A percentile compares a stretch with the other conserved stretches of the same genome.
Conservation (phyloP, 2,329 filamentous ascomycete genomes). For the Diaporthe sp. region DNA sequence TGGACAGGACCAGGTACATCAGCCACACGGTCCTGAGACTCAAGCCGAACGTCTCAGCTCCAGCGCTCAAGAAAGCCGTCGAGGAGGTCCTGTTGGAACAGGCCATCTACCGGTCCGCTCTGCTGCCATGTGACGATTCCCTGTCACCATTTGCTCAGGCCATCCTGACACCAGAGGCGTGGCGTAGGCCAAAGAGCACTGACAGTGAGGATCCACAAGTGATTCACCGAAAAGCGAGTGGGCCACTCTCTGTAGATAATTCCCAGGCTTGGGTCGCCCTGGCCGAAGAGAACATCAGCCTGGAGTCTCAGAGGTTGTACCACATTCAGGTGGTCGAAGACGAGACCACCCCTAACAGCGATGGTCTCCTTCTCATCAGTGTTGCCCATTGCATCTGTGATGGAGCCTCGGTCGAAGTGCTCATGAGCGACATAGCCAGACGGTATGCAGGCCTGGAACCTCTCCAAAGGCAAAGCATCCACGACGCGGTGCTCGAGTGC, state of each 20-base stretch:
- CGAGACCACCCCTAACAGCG: constrained; percentile 2
- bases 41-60: constrained; percentile 44
- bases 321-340: constrained; percentile 46
- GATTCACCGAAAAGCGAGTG: constrained; percentile 8
- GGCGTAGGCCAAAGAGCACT: constrained; percentile 41
- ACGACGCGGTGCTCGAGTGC: constrained; percentile 42
- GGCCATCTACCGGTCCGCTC: constrained; percentile 51
- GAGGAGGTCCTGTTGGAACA: constrained; percentile 47
- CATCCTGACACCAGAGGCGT: constrained; percentile 45
- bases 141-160: constrained; percentile 54
- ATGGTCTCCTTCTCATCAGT: constrained; percentile 48
- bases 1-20: constrained; percentile 50
- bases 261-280: constrained; percentile 37
- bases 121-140: constrained; percentile 51
- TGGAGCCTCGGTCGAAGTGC: constrained; percentile 52
- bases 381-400: constrained; percentile 56
- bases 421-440: constrained; percentile 50
- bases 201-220: constrained; percentile 20
- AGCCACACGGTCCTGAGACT: constrained; percentile 50
- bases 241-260: constrained; percentile 28
- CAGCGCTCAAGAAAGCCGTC: constrained; percentile 47
- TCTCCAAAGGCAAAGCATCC: constrained; percentile 41
- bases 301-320: constrained; percentile 43
- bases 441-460: constrained; percentile 43
- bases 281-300: constrained; percentile 44